phyloP scores from a whole-genome alignment of 192 early-diverging fungal species.

The Umbelopsis sp. region DNA sequence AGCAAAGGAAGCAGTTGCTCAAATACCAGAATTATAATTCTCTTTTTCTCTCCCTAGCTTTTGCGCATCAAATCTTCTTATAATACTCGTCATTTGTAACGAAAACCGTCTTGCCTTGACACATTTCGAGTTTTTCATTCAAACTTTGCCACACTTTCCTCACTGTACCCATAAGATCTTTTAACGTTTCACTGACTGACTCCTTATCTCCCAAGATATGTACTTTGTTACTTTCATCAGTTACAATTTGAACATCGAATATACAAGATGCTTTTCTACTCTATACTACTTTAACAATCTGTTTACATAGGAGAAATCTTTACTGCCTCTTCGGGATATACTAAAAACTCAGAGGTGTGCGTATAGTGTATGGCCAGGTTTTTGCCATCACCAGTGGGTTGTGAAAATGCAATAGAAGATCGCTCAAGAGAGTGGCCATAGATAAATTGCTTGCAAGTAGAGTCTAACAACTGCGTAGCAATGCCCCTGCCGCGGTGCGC shows the following conservation, averaged over 20 bases:
- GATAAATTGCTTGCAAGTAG: neutral
- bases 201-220: neutral
- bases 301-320: neutral
- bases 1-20: constrained; percentile 45
- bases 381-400: constrained; percentile 6
- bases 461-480: neutral
- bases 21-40: constrained; percentile 26
- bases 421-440: neutral
- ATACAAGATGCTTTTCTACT: neutral
- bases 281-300: neutral
- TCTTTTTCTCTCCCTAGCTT: neutral
- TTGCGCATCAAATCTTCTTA: neutral
- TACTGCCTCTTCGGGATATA: constrained; percentile 7
- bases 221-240: neutral
- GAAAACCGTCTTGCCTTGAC: neutral
- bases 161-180: neutral
- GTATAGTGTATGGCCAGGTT: neutral
- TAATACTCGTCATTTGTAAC: neutral
- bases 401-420: neutral
- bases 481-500: neutral
- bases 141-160: neutral
- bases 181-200: neutral
- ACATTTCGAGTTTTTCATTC: neutral
- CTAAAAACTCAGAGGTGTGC: neutral
- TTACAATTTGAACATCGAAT: neutral